Conservation (phyloP, 495 filamentous ascomycete species). For the Pseudotulostoma volvatum region DNA sequence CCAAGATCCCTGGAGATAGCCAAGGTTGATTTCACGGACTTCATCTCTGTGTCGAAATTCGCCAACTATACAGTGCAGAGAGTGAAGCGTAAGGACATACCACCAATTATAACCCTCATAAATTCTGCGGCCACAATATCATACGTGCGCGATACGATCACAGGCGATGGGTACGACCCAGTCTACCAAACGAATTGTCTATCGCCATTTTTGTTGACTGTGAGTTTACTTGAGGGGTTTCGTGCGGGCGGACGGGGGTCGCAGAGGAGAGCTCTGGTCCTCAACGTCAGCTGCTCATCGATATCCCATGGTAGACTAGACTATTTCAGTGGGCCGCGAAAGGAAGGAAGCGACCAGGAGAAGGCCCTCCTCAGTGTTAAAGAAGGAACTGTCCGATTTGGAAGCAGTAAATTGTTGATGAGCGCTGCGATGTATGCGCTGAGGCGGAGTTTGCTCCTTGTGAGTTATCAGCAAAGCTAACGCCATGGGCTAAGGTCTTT, state of each 20-base stretch:
- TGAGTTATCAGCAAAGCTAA: constrained; percentile 10
- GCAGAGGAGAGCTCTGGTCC: constrained; percentile 22
- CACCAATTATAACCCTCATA: constrained; percentile 21
- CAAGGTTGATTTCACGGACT: constrained; percentile 18
- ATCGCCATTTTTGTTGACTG: constrained; percentile 24
- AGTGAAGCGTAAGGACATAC: constrained; percentile 22
- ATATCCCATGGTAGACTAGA: constrained; percentile 21
- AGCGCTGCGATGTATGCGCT: constrained; percentile 27
- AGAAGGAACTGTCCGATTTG: constrained; percentile 21
- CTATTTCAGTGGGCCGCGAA: constrained; percentile 18
- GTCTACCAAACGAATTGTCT: constrained; percentile 30
- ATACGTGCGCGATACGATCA: constrained; percentile 20
- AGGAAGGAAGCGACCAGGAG: constrained; percentile 5
- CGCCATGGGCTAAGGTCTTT: too few species aligned
- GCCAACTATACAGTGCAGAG: constrained; percentile 20
- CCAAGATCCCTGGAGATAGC: constrained; percentile 25
- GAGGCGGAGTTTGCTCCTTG: constrained; percentile 24
- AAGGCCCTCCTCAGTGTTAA: constrained; percentile 17
- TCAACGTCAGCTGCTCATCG: constrained; percentile 24
- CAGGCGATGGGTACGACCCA: constrained; percentile 23
- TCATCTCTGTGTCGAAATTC: constrained; percentile 21
- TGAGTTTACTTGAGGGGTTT: constrained; percentile 27
- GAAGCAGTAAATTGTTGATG: constrained; percentile 26
- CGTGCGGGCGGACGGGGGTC: constrained; percentile 20
- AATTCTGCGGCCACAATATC: constrained; percentile 25